Evolutionary conservation across 75 land plant genomes (phyloP), one percentile per base, ranked within the genome.

Genomic region (Pinus taeda): DNA sequence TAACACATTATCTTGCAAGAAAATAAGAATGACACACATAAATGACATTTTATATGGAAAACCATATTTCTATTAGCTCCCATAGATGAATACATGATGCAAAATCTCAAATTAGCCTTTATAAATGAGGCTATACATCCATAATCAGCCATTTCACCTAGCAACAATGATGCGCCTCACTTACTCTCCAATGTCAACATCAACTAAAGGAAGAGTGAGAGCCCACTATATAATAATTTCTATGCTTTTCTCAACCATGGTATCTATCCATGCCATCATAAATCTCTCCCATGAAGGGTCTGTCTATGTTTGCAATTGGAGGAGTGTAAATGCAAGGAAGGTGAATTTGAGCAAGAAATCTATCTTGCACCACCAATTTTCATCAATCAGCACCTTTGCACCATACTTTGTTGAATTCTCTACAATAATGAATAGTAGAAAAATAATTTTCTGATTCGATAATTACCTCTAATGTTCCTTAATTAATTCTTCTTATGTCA

Each of bases 111-210:
- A 39, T 39, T 39, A 39, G 42, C 42, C 6, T 39, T 39, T 39
- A 39, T 39, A 39, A 5, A 39, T 39, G 42, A 5, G 5, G 42
- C 42, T 39, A 39, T 39, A 39, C 42, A 39, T 39, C 42, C 42
- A 39, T 4, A 39, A 39, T 39, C 42, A 17, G 18, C 72, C 60
- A 57, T 71, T 71, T 74, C 79, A 78, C 55, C 79, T 71, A 22
- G 21, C 15, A 59, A 21, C 17, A 9, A 71, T 59, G 37, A 66
- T 78, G 33, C 59, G 36, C 24, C 45, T 20, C 55, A 78, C 56
- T 0, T 24, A 39, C 63, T 30, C 7, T 60, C 0, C 62, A 60
- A 60, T 22, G 22, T n/a, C 26, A 60, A 15, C 20, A 60, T 60
- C 62, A 60, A 60, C 62, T 5, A 60, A 60, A 60, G 22, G 26